Base-by-base conservation (phyloP, 345 rosid species). In the Linum usitatissimum region DNA sequence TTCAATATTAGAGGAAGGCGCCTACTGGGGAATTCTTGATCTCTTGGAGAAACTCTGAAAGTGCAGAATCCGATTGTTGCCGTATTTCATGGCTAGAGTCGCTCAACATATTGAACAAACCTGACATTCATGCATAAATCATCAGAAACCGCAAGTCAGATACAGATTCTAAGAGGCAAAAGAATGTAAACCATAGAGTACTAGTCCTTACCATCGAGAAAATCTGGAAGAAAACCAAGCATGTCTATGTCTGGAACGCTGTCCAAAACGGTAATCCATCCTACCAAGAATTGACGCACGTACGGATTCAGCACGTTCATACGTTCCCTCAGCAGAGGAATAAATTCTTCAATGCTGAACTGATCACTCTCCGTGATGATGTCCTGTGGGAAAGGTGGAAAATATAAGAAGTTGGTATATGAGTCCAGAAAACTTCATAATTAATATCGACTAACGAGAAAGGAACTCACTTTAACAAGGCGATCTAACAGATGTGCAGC, bases 171-270 rank as follows among this genome's bases (percentile, higher is more conserved):
- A 58, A 31, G 68, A 66, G 55, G 51, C 21, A 45, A 15, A 45
- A 51, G 62, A 61, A 65, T 63, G 60, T 17, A 74, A 40, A 18
- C 19, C 19, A 59, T 54, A 10, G 62, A 61, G 67, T 30, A 62
- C 66, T 30, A 64, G 59, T 63, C n/a, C 49, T 76, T 86, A 94
- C 99, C 99, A 80, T 94, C 99, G 5, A 94, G 97, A 79, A 94
- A 94, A 83, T 94, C 99, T 30, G 99, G 99, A 70, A 94, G 95
- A 75, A 90, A 94, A 61, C 99, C 99, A 62, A 94, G 90, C 99
- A 94, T 94, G 75, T 94, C 99, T 58, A 94, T 94, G 69, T 94
- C 97, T 4, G 99, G 99, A 78, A 94, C 99, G 77, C 99, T 94
- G 78, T 94, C 97, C 77, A 94, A 79, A 62, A 94, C 99, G 70